Evolutionary conservation across 1,139 yeast species (phyloP).

Genomic region (Yamadazyma sp.): DNA sequence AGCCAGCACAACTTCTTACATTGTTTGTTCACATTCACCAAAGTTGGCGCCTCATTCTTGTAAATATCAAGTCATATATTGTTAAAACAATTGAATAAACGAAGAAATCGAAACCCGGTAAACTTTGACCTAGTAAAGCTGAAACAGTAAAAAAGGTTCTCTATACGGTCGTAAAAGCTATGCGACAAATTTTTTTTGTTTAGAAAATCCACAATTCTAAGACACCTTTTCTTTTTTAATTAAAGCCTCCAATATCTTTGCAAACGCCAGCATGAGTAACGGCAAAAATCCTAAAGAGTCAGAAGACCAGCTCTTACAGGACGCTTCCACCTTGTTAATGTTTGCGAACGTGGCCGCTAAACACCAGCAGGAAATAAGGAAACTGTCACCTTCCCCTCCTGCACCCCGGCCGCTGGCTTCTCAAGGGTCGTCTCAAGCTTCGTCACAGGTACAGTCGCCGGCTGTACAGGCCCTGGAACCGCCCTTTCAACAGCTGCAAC

Average conservation of each 20-base stretch:
- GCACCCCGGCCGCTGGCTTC: neutral
- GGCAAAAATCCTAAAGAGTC: neutral
- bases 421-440: conserved; percentile 4
- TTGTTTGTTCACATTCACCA: too few relatives aligned
- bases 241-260: neutral
- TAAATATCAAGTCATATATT: too few relatives aligned
- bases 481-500: neutral
- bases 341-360: conserved; percentile 59
- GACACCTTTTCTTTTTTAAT: neutral
- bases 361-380: conserved; percentile 30
- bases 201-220: conserved; percentile 1
- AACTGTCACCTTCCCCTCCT: conserved; percentile 16
- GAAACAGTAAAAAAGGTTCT: neutral
- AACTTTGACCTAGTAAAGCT: too few relatives aligned
- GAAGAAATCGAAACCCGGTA: too few relatives aligned
- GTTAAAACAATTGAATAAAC: too few relatives aligned
- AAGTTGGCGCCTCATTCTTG: too few relatives aligned
- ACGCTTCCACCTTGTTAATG: conserved; percentile 67
- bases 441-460: conserved; percentile 2
- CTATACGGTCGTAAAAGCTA: conserved; percentile 6
- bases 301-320: conserved; percentile 24
- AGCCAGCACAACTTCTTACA: too few relatives aligned
- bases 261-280: too few relatives aligned
- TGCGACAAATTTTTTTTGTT: conserved; percentile 1
- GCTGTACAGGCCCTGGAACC: neutral